phyloP scores from a whole-genome alignment of 768 basidiomycete genomes.

The Stropharia rugosoannulata region DNA sequence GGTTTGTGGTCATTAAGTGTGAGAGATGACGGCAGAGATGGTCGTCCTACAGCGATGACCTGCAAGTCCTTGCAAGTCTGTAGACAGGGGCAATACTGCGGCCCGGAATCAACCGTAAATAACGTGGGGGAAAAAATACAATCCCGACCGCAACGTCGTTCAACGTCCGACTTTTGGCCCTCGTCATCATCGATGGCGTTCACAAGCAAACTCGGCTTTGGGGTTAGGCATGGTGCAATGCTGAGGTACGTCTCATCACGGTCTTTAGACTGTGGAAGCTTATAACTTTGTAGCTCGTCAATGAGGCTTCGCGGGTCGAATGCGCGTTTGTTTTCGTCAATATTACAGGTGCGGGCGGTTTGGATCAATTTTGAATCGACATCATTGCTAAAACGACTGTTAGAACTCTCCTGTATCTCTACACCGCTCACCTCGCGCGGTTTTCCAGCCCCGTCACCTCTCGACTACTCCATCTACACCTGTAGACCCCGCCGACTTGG shows the following conservation, averaged over 20 bases:
- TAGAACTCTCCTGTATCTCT: background rate
- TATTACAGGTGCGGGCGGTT: background rate
- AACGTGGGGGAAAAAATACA: too few relatives aligned
- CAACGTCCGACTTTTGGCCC: too few relatives aligned
- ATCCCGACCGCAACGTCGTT: too few relatives aligned
- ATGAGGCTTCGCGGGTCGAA: conserved; percentile 2
- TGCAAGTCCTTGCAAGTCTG: too few relatives aligned
- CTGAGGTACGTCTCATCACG: background rate
- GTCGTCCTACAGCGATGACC: too few relatives aligned
- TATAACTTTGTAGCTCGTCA: background rate
- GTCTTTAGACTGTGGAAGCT: background rate
- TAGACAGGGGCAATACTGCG: background rate
- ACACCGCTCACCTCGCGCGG: background rate
- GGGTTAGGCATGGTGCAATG: background rate
- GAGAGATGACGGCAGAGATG: background rate
- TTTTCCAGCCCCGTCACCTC: background rate
- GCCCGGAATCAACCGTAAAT: background rate
- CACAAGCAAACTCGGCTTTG: background rate
- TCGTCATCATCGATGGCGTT: background rate
- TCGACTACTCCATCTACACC: background rate
- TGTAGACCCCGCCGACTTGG: background rate
- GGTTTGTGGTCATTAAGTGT: background rate
- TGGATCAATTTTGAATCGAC: background rate
- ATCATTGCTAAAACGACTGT: background rate
- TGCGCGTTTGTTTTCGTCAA: conserved; percentile 4